Conservation (phyloP, 2,329 filamentous ascomycete species). For the Capronia coronata region DNA sequence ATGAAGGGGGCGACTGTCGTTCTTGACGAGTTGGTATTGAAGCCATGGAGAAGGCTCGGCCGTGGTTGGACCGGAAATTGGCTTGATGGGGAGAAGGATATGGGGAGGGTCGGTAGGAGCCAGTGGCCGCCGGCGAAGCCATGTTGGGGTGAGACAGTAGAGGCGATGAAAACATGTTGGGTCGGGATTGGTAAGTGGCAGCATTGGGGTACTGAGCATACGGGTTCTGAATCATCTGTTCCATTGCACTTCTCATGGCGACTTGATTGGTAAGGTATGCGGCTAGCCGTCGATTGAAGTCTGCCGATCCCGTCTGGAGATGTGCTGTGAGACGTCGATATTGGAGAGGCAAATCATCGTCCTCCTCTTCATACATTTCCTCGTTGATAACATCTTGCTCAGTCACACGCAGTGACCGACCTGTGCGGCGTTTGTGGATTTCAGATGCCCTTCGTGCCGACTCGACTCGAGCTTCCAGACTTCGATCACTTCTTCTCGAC, state of each 20-base stretch:
- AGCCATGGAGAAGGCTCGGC: slow-evolving; percentile 23
- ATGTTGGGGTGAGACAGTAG: slow-evolving; percentile 26
- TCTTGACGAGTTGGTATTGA: slow-evolving; percentile 8
- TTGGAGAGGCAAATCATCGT: slow-evolving; percentile 67
- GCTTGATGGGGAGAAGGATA: slow-evolving; percentile 36
- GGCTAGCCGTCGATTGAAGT: slow-evolving; percentile 57
- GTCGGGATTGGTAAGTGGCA: slow-evolving; percentile 35
- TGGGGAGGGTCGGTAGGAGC: slow-evolving; percentile 37
- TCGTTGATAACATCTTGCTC: slow-evolving; percentile 83
- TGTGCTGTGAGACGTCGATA: slow-evolving; percentile 59
- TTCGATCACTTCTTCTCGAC: slow-evolving; percentile 77
- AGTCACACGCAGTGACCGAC: slow-evolving; percentile 71
- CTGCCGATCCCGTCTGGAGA: slow-evolving; percentile 53
- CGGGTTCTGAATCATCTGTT: slow-evolving; percentile 39
- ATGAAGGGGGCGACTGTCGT: slow-evolving; percentile 32
- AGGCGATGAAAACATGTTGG: slow-evolving; percentile 33
- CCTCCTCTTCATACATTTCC: slow-evolving; percentile 95
- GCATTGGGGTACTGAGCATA: slow-evolving; percentile 36
- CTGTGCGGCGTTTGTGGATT: slow-evolving; percentile 82
- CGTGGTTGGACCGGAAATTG: slow-evolving; percentile 25
- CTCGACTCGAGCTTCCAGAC: slow-evolving; percentile 78
- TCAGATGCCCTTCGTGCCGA: slow-evolving; percentile 84
- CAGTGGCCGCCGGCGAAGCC: slow-evolving; percentile 17
- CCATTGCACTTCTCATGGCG: slow-evolving; percentile 49
- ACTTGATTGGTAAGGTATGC: slow-evolving; percentile 53